Evolutionary conservation across 2,329 filamentous ascomycete genomes (phyloP), one percentile per base, ranked within the genome.

Genomic region (Aspergillus hiratsukae): DNA sequence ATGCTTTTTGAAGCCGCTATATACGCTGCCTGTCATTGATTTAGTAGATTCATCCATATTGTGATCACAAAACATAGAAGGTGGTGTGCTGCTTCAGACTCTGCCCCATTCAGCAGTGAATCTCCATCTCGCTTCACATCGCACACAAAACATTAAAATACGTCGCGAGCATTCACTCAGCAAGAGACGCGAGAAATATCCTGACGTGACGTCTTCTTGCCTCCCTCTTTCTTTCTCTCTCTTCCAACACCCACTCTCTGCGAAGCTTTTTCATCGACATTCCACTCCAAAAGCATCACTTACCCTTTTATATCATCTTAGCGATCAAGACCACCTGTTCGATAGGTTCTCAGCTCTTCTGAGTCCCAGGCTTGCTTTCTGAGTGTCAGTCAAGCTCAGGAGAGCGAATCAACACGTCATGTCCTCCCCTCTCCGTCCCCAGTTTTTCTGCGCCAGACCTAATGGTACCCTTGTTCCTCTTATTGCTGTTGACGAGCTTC

Each of bases 401-500:
- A 46, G 8, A 27, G 23, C 43, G 14, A 23, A 46, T 17, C 4
- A 1, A 3, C 4, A 27, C 52, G 60, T 25, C 52, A 61, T 70
- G 66, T 52, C 66, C 27, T 58, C 63, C 25, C 55, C 64, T 11
- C 60, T 71, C 49, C 71, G 68, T 49, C 75, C 76, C 40, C 68
- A 69, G 55, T 77, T 73, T 59, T 80, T 77, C 60, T 68, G 76
- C 48, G 66, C 72, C 43, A 75, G 77, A 37, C 69, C 72, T 41
- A 71, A 76, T 62, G 74, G 75, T 29, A 66, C 64, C 7, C 57
- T 77, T 46, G 73, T 72, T 19, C 75, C 77, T 4, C 69, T 80
- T 11, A 66, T 80, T 46, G 73, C 77, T 5, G 62, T 78, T 4
- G 78, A 80, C 58, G 78, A 80, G 59, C 66, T 80, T 1, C 76